Base-by-base conservation (phyloP, 2,329 filamentous ascomycete genomes). In the Xylaria sp. region DNA sequence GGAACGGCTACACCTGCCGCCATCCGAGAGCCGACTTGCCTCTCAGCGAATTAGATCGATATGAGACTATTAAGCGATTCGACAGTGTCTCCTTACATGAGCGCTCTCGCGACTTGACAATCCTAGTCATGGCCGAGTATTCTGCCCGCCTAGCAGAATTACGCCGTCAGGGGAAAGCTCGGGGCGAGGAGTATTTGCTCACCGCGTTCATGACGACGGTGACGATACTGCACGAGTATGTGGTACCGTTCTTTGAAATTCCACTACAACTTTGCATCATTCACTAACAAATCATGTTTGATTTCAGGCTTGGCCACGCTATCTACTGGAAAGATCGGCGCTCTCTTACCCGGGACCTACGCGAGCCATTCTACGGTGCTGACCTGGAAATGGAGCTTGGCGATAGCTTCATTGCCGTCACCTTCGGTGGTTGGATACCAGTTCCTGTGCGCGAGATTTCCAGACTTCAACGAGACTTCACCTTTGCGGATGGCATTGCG, bases 371-470 rank as follows among this genome's bases (percentile, higher is more conserved):
- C 63, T 77, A 75, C 56, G 74, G 74, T 7, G 70, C 63, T 2
- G 74, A 76, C 41, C 65, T 76, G 7, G 73, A 76, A 54, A 76
- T 76, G 73, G 74, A 76, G 53, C 68, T 76, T 7, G 73, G 74
- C 23, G 72, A 75, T 52, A 75, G 72, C 64, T 75, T 76, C 61
- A 55, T 76, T n/a, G 70, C 72, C 10, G 67, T 69, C n/a, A 64
- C 75, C 1, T 77, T 76, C 56, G 71, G 73, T 7, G 74, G 73
- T 9, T 76, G 73, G 72, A 44, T 70, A 4, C 75, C 74, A 0
- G 69, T 74, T 4, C 72, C 74, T 3, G 63, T 75, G 17, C 63
- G 63, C 40, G 54, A 64, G 9, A 25, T 60, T 13, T 23, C 43
- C 2, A 52, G 53, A n/a, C 47, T 68, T 9, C 53, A 53, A 40